These are phyloP conservation scores for Begonia loranthoides DNA, from an alignment of 306 rosid species.

Conservation along the genomic window DNA sequence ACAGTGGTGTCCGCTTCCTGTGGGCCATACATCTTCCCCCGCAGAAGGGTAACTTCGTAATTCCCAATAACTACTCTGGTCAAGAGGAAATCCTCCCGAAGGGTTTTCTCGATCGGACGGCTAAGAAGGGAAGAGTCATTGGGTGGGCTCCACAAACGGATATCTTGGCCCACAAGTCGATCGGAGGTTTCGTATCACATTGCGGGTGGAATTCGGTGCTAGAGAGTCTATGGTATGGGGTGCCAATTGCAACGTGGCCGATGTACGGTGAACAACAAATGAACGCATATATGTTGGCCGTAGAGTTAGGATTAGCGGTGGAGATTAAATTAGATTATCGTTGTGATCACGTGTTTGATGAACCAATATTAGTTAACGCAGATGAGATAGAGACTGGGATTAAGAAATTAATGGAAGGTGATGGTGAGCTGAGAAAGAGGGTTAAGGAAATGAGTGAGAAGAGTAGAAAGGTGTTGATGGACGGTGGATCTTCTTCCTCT, in stretches of 20 bases:
- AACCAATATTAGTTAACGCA: too few species aligned
- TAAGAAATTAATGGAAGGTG: too few species aligned
- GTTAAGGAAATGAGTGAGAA: too few species aligned
- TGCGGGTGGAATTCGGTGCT: slow-evolving; percentile 51
- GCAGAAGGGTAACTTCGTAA: fast-evolving
- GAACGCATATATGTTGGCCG: slow-evolving; percentile 26
- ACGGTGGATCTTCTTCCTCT: too few species aligned
- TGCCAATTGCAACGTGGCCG: slow-evolving; percentile 47
- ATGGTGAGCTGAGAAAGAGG: too few species aligned
- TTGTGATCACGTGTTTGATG: too few species aligned
- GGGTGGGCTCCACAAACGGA: slow-evolving; percentile 8
- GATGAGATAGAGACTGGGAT: too few species aligned
- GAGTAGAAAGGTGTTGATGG: too few species aligned
- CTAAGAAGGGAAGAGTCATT: background rate
- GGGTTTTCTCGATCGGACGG: slow-evolving; percentile 12
- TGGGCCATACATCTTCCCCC: too few species aligned
- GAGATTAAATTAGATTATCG: slow-evolving; percentile 20
- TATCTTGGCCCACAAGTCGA: background rate
- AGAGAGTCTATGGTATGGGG: slow-evolving; percentile 38
- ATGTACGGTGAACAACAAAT: slow-evolving; percentile 34
- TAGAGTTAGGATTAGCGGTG: slow-evolving; percentile 23
- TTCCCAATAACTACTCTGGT: background rate
- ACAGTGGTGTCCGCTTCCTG: too few species aligned
- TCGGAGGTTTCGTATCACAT: slow-evolving; percentile 37
- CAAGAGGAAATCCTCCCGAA: background rate